Evolutionary conservation across 352 stramenopile species (phyloP).

Genomic region (Phytophthora syringae): DNA sequence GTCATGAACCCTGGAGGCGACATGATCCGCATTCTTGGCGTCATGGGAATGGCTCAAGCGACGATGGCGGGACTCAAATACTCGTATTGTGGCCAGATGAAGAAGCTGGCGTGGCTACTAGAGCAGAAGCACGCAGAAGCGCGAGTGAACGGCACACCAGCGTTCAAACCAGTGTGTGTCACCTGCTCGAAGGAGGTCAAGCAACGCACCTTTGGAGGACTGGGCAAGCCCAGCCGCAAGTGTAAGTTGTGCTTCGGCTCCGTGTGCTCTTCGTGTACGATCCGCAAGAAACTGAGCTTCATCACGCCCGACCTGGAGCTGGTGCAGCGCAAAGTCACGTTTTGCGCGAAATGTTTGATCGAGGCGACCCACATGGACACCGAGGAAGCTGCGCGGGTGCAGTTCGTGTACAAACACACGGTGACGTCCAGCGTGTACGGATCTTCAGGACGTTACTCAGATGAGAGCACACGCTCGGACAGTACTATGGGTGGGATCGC

Average conservation of each 20-base stretch:
- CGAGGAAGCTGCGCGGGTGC: conserved; percentile 23
- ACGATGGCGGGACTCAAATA: conserved; percentile 37
- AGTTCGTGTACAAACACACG: conserved; percentile 27
- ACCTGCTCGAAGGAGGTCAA: conserved; percentile 31
- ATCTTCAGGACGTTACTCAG: conserved; percentile 16
- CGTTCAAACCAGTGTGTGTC: conserved; percentile 22
- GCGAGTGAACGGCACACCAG: conserved; percentile 4
- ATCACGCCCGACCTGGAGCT: conserved; percentile 27
- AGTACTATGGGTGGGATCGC: conserved; percentile 10
- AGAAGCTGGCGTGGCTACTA: conserved; percentile 31
- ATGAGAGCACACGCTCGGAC: conserved; percentile 24
- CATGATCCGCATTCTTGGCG: conserved; percentile 23
- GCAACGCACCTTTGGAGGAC: conserved; percentile 10
- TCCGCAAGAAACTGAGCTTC: conserved; percentile 38
- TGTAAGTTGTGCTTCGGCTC: conserved; percentile 36
- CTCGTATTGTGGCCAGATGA: conserved; percentile 31
- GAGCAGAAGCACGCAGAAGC: conserved; percentile 19
- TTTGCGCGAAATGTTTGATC: conserved; percentile 38
- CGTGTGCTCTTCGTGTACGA: conserved; percentile 29
- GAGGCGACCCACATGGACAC: conserved; percentile 34
- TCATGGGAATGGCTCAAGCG: conserved; percentile 29
- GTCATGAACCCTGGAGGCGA: conserved; percentile 33
- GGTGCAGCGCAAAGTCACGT: conserved; percentile 36
- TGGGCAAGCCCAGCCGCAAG: conserved; percentile 15
- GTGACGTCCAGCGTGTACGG: conserved; percentile 27